Evolutionary conservation across 1,284 basidiomycete genomes (phyloP).

Genomic region (Puccinia hordei): DNA sequence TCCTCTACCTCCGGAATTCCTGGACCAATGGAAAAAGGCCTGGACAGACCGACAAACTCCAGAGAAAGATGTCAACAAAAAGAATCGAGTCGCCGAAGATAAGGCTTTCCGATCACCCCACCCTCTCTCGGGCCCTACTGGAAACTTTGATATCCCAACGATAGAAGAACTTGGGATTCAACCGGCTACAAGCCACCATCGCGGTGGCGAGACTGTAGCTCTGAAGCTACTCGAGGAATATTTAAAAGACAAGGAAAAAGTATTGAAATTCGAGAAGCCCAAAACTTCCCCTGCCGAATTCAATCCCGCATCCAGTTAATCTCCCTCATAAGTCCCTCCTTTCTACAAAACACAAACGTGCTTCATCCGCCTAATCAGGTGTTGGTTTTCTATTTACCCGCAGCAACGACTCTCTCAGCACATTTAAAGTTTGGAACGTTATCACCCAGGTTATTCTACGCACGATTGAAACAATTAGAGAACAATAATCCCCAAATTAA

Average conservation of each 20-base stretch:
- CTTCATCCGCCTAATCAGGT: slow-evolving; percentile 51
- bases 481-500: slow-evolving; percentile 55
- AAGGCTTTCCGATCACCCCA: slow-evolving; percentile 14
- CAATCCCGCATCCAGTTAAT: slow-evolving; percentile 58
- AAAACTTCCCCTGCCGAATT: slow-evolving; percentile 62
- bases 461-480: slow-evolving; percentile 60
- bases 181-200: slow-evolving; percentile 61
- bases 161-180: slow-evolving; percentile 63
- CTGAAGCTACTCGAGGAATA: slow-evolving; percentile 61
- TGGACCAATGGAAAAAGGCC: slow-evolving; percentile 30
- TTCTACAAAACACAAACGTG: background rate
- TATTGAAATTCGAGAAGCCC: slow-evolving; percentile 64
- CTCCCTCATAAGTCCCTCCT: slow-evolving; percentile 55
- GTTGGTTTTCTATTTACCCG: background rate
- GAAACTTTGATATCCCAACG: slow-evolving; percentile 63
- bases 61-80: slow-evolving; percentile 25
- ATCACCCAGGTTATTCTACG: slow-evolving; percentile 61
- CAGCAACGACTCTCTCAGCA: slow-evolving; percentile 60
- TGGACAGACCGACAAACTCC: slow-evolving; percentile 3
- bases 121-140: slow-evolving; percentile 60
- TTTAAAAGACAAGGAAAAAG: slow-evolving; percentile 60
- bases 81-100: slow-evolving; percentile 7
- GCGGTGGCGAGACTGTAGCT: slow-evolving; percentile 64
- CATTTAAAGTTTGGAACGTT: slow-evolving; percentile 65
- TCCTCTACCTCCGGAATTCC: slow-evolving; percentile 30